Conservation (phyloP, 495 filamentous ascomycete genomes). For the Penicillium tannophilum region DNA sequence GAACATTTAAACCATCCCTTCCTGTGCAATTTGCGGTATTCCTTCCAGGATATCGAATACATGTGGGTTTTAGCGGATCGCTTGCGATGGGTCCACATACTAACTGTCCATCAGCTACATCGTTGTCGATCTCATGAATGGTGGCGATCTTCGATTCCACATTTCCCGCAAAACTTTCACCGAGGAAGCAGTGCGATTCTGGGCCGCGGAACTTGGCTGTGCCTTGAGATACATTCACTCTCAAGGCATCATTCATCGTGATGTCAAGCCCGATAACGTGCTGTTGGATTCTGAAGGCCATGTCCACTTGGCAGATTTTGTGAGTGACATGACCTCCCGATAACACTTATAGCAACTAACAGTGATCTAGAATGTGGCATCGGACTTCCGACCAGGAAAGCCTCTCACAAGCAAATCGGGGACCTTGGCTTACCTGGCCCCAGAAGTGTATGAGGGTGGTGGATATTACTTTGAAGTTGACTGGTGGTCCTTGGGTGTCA, state of each 20-base stretch:
- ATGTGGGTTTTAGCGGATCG: slow-evolving; percentile 62
- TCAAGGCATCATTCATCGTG: slow-evolving; percentile 92
- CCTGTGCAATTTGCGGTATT: slow-evolving; percentile 97
- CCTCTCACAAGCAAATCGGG: slow-evolving; percentile 92
- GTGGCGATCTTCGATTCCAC: slow-evolving; percentile 95
- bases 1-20: slow-evolving; percentile 97
- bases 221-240: slow-evolving; percentile 88
- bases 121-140: slow-evolving; percentile 98
- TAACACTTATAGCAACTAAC: slow-evolving; percentile 14
- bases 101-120: slow-evolving; percentile 69
- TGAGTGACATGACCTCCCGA: slow-evolving; percentile 45
- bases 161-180: slow-evolving; percentile 98
- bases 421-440: slow-evolving; percentile 92
- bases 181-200: slow-evolving; percentile 94
- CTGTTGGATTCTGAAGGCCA: slow-evolving; percentile 92
- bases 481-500: slow-evolving; percentile 97
- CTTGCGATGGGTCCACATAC: slow-evolving; percentile 4
- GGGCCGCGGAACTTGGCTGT: slow-evolving; percentile 93
- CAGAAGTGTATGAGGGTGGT: slow-evolving; percentile 87
- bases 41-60: slow-evolving; percentile 99
- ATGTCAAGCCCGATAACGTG: slow-evolving; percentile 97
- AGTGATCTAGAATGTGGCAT: slow-evolving; percentile 81
- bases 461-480: slow-evolving; percentile 89
- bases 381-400: slow-evolving; percentile 83
- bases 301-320: slow-evolving; percentile 97